Evolutionary conservation across 225 moss, liverwort and hornwort species (phyloP).

Genomic region (Bryum argenteum): DNA sequence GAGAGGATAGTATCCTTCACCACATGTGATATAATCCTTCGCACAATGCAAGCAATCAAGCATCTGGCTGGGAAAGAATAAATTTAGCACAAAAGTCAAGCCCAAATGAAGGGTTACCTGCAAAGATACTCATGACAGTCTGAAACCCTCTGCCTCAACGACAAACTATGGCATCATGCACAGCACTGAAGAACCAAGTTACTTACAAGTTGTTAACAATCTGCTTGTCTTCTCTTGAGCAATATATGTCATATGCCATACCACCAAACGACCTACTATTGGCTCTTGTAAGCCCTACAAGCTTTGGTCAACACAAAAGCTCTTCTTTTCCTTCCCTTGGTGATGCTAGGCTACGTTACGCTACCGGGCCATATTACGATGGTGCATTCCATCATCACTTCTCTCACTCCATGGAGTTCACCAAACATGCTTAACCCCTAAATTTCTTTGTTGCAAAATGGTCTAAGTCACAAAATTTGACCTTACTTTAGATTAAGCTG

Average conservation of each 20-base stretch:
- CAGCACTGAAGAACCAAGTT: not conserved
- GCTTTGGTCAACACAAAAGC: not conserved
- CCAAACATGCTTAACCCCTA: not conserved
- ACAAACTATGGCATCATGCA: not conserved
- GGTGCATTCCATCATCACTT: not conserved
- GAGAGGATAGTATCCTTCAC: not conserved
- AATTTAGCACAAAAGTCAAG: not conserved
- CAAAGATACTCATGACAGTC: not conserved
- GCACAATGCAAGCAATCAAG: not conserved
- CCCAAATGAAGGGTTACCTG: not conserved
- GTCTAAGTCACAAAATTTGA: too few relatives aligned
- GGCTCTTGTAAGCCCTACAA: not conserved
- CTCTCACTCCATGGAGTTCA: not conserved
- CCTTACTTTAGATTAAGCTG: too few relatives aligned
- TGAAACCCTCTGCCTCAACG: not conserved
- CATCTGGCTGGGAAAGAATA: not conserved
- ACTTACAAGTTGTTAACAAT: not conserved
- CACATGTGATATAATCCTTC: not conserved
- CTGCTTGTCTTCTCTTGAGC: not conserved
- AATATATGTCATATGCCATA: not conserved
- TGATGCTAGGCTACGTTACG: not conserved
- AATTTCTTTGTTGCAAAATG: not conserved
- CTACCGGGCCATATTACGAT: slow-evolving; percentile 18
- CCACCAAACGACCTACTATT: not conserved
- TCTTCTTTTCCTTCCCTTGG: slow-evolving; percentile 10